These are phyloP conservation scores for Globisporangium mamillatum DNA, from an alignment of 352 stramenopile species.

Conservation along the genomic window DNA sequence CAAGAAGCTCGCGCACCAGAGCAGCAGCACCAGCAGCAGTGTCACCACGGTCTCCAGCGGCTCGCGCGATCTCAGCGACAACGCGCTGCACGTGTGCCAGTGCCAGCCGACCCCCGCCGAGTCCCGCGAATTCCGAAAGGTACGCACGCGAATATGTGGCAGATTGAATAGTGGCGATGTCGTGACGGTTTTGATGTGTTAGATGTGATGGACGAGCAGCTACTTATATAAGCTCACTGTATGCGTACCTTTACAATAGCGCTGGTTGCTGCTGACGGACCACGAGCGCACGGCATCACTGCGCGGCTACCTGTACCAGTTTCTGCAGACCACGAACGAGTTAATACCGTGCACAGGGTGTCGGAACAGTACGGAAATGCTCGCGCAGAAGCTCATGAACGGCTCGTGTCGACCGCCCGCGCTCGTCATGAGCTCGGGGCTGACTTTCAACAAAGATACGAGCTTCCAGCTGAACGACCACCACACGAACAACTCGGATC, in stretches of 20 bases:
- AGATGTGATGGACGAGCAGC: not conserved
- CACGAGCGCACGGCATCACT: constrained; percentile 66
- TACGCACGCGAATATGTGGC: constrained; percentile 16
- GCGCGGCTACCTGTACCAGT: constrained; percentile 59
- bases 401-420: constrained; percentile 32
- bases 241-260: constrained; percentile 25
- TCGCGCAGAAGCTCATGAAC: constrained; percentile 68
- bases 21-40: constrained; percentile 8
- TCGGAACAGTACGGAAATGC: constrained; percentile 70
- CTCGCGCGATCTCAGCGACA: constrained; percentile 2
- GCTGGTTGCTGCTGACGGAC: constrained; percentile 79
- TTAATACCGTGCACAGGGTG: constrained; percentile 75
- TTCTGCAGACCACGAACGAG: constrained; percentile 68
- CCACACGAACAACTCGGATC: constrained; percentile 64
- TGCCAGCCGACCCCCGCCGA: constrained; percentile 70
- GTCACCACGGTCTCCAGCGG: not conserved
- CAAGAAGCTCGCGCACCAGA: constrained; percentile 17
- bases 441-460: constrained; percentile 57
- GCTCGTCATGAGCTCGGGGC: constrained; percentile 45
- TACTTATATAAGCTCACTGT: not conserved
- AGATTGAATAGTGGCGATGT: not conserved
- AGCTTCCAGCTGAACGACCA: constrained; percentile 66
- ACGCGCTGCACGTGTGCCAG: constrained; percentile 33
- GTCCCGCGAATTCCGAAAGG: constrained; percentile 82
- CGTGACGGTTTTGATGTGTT: not conserved